These are phyloP conservation scores for Thermomyces lanuginosus DNA, from an alignment of 2,329 filamentous ascomycete genomes.

Conservation along the genomic window DNA sequence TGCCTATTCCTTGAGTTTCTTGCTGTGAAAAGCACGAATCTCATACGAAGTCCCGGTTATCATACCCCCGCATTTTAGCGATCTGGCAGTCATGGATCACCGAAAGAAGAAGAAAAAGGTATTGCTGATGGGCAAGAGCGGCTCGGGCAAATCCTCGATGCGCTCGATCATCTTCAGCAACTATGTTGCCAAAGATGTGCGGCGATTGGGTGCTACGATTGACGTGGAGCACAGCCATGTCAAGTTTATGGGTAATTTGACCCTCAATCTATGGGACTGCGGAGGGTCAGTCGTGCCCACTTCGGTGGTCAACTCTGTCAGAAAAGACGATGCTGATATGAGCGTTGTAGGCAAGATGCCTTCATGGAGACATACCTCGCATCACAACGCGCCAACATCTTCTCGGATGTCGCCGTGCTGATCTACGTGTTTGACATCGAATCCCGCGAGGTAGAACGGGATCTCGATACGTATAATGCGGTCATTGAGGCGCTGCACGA, in stretches of 20 bases:
- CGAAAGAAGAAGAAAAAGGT: conserved; percentile 69
- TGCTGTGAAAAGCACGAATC: too few species aligned
- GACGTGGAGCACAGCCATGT: conserved; percentile 97
- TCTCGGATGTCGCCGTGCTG: conserved; percentile 86
- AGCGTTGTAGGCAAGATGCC: conserved; percentile 75
- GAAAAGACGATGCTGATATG: not conserved
- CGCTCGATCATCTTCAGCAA: conserved; percentile 98
- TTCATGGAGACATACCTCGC: conserved; percentile 98
- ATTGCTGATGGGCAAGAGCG: conserved; percentile 83
- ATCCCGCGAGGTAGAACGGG: conserved; percentile 81
- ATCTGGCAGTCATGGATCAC: conserved; percentile 29
- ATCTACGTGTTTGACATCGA: conserved; percentile 99
- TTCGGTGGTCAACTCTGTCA: conserved; percentile 1
- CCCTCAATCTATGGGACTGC: conserved; percentile 96
- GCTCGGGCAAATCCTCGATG: conserved; percentile 97
- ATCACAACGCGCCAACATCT: conserved; percentile 88
- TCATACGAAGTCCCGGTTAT: too few species aligned
- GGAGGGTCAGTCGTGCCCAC: conserved; percentile 46
- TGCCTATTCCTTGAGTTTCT: too few species aligned
- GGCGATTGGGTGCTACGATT: conserved; percentile 84
- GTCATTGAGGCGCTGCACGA: conserved; percentile 80
- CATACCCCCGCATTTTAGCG: too few species aligned
- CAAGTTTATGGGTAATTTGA: conserved; percentile 95
- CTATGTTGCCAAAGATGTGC: conserved; percentile 91
- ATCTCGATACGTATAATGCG: conserved; percentile 79